A percentile compares a stretch with the other conserved stretches of the same genome.
Evolutionary conservation across 2,329 filamentous ascomycete species (phyloP).

Genomic region (Claviceps citrina): DNA sequence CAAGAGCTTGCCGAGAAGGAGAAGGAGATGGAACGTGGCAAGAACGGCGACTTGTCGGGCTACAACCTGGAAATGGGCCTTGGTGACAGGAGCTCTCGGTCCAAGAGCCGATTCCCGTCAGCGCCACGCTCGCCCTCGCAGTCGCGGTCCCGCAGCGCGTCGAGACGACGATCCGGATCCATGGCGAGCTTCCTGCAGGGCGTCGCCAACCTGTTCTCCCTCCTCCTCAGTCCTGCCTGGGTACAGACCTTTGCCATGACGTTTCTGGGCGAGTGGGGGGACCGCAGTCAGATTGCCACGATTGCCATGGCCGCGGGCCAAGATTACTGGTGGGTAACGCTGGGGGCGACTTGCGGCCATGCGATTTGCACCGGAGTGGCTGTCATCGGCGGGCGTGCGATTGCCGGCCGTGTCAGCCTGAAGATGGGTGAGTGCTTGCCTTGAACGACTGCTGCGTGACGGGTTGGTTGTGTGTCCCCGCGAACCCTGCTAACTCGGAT

Average conservation of each 20-base stretch:
- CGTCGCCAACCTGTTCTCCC: conserved; percentile 69
- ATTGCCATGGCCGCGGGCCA: conserved; percentile 97
- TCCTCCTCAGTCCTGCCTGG: conserved; percentile 90
- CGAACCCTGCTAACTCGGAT: neutral
- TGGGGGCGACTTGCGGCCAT: conserved; percentile 76
- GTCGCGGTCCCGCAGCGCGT: conserved; percentile 50
- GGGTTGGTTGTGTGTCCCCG: too few species aligned
- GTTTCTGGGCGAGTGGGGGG: conserved; percentile 95
- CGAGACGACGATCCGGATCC: conserved; percentile 25
- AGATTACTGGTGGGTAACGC: conserved; percentile 97
- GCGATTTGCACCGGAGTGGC: conserved; percentile 80
- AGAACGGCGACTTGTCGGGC: conserved; percentile 44
- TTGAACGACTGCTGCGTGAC: too few species aligned
- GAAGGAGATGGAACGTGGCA: conserved; percentile 45
- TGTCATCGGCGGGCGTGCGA: conserved; percentile 79
- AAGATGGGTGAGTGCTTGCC: conserved; percentile 86
- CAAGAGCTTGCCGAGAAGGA: conserved; percentile 88
- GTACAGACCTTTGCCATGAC: conserved; percentile 99
- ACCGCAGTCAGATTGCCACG: conserved; percentile 92
- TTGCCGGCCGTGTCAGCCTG: conserved; percentile 87
- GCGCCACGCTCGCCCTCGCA: conserved; percentile 66
- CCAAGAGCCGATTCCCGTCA: conserved; percentile 62
- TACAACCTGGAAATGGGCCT: conserved; percentile 72
- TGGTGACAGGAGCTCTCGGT: conserved; percentile 51
- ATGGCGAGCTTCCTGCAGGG: conserved; percentile 38